Evolutionary conservation across 2,329 filamentous ascomycete species (phyloP), one percentile per base, ranked within the genome.

Genomic region (Calonectria pseudoreteaudii): DNA sequence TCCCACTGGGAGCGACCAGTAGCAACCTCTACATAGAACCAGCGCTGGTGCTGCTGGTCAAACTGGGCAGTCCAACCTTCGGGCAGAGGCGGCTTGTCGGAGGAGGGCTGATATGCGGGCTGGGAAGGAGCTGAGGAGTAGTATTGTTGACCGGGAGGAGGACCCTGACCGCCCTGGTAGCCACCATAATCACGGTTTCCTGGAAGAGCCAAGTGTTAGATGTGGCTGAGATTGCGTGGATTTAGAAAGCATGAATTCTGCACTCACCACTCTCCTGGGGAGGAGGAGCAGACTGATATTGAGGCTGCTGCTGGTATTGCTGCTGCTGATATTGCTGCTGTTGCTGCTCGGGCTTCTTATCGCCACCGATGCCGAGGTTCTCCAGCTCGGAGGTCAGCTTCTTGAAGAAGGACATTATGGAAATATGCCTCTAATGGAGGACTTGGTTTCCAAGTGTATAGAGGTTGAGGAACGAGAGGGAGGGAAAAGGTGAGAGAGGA

Each of bases 1-100:
- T 93, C 91, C 92, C 92, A 94, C 82, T 93, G 91, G 0, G 90
- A 89, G 72, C 88, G 88, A 26, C 91, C 91, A 16, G 90, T 90
- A 60, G 89, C 86, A 71, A 90, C 85, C 82, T 94, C 91, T 71
- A 91, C 87, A 80, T 92, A 94, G 84, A 90, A 94, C 86, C 90
- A 93, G 70, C 90, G 90, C 80, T 92, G 90, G 73, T 87, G 85
- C 72, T 86, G 87, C 71, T 90, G 88, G 76, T 94, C 92, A 84
- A 89, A 94, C 82, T 93, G 89, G 30, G 91, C 86, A 34, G 86
- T 84, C 92, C 92, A 94, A 77, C 92, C 92, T 65, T 86, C 80
- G 30, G 92, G 88, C 76, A 93, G 85, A 74, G 89, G 85, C 30
- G 92, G 88, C 72, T 82, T 82, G 75, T 83, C 82, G 23, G 81